phyloP scores from a whole-genome alignment of 2,329 filamentous ascomycete species.

The Tolypocladium album region DNA sequence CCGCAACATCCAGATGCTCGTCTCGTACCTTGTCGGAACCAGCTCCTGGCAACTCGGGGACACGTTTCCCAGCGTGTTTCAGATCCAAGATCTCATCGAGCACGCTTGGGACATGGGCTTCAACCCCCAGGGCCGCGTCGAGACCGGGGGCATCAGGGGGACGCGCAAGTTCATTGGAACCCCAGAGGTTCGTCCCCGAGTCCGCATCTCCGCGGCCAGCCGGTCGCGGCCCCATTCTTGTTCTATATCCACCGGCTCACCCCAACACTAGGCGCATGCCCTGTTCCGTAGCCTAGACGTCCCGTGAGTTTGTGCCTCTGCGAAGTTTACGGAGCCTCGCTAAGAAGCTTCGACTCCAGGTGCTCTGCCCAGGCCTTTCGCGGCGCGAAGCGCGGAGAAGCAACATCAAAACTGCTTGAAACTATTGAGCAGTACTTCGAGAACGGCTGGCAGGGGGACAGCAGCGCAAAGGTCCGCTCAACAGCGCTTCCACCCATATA shows the following conservation, averaged over 20 bases:
- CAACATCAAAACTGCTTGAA: conserved; percentile 47
- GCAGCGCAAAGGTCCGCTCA: conserved; percentile 49
- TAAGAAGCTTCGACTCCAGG: conserved; percentile 17
- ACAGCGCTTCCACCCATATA: conserved; percentile 78
- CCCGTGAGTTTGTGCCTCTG: conserved; percentile 31
- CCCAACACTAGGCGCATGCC: conserved; percentile 54
- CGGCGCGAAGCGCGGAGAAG: conserved; percentile 30
- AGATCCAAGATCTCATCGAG: conserved; percentile 81
- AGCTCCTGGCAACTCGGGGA: conserved; percentile 51
- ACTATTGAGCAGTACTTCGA: conserved; percentile 68
- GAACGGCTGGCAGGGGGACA: conserved; percentile 28
- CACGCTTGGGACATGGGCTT: conserved; percentile 78
- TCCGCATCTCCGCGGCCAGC: background rate
- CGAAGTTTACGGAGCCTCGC: background rate
- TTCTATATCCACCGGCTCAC: background rate
- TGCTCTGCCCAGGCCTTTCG: conserved; percentile 54
- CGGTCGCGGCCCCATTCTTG: background rate
- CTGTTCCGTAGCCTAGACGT: conserved; percentile 63
- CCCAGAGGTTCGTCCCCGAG: conserved; percentile 51
- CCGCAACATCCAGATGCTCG: conserved; percentile 85
- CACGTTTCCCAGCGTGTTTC: conserved; percentile 63
- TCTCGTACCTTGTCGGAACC: conserved; percentile 62
- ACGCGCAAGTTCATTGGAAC: conserved; percentile 95
- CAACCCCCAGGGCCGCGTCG: conserved; percentile 59
- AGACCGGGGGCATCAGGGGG: conserved; percentile 80